A percentile compares a stretch with the other conserved stretches of the same genome.
These are phyloP conservation scores for Colletotrichum abscissum DNA, from an alignment of 2,329 filamentous ascomycete species.

Conservation along the genomic window DNA sequence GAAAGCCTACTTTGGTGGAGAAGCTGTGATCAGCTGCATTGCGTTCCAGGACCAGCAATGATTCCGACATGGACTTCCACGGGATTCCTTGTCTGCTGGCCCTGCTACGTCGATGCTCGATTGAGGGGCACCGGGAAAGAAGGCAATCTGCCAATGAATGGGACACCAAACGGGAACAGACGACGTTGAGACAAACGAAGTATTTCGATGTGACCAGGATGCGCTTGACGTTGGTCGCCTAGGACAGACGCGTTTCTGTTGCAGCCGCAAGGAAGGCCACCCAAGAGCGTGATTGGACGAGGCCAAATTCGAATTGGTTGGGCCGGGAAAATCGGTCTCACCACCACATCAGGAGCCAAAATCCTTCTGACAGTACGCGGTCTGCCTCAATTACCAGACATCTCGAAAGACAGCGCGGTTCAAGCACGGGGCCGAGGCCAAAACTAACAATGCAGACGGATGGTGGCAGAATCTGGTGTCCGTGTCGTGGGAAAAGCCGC, in stretches of 20 bases:
- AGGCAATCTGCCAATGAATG: neutral
- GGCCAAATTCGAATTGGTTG: conserved; percentile 38
- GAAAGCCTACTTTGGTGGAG: neutral
- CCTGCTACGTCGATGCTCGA: neutral
- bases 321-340: conserved; percentile 37
- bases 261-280: conserved; percentile 42
- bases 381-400: neutral
- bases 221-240: conserved; percentile 33
- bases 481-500: neutral
- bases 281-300: conserved; percentile 43
- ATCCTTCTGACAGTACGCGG: conserved; percentile 22
- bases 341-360: conserved; percentile 7
- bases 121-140: neutral
- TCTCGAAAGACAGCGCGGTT: neutral
- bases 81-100: neutral
- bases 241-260: conserved; percentile 43
- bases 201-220: conserved; percentile 24
- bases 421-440: neutral
- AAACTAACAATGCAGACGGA: conserved; percentile 1
- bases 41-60: neutral
- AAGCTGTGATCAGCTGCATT: neutral
- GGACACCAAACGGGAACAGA: neutral
- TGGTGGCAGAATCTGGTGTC: conserved; percentile 28
- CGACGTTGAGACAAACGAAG: conserved; percentile 17
- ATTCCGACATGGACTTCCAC: neutral